Base-by-base conservation (phyloP, 2,329 filamentous ascomycete genomes). In the Thyridium curvatum region DNA sequence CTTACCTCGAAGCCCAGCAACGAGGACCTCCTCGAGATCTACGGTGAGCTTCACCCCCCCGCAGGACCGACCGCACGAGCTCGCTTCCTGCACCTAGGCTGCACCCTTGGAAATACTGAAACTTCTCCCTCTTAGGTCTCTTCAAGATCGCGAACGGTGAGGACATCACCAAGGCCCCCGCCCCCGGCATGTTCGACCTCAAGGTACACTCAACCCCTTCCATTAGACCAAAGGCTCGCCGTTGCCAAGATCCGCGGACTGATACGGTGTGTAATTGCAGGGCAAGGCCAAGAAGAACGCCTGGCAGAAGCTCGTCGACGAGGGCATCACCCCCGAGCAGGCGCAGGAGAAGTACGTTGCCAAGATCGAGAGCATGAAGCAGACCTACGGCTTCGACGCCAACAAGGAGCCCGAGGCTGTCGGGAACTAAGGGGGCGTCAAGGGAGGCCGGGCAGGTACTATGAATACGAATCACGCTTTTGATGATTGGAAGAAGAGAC, bases 301-400 rank as follows among this genome's bases (percentile, higher is more conserved):
- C 39, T 95, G 88, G 88, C 68, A 87, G 65, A 74, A 80, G 56
- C 54, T 80, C 46, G 75, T 78, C 54, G 76, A 89, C 45, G 72
- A 80, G 43, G 77, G 73, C 37, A 58, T 79, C 49, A 77, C 72
- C 44, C 55, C 75, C 45, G 73, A 82, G 47, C 62, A 80, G 48
- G 89, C 89, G 15, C 84, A 94, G 75, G 71, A 78, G 59, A 68
- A 75, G 56, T 96, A 95, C 66, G 75, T 94, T 53, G 69, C 72
- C 50, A 68, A 83, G 45, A 79, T 93, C 47, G 79, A 88, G 63
- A 61, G 69, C 54, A 64, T 94, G 56, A 88, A 93, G 75, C 63
- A 54, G 43, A 75, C 76, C 60, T 77, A 82, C 62, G 84, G 82
- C 42, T 84, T 71, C 61, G 77, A 86, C 58, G 71, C 67, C 45